Evolutionary conservation across 2,329 filamentous ascomycete genomes (phyloP), one percentile per base, ranked within the genome.

Genomic region (Xylariales sp.): DNA sequence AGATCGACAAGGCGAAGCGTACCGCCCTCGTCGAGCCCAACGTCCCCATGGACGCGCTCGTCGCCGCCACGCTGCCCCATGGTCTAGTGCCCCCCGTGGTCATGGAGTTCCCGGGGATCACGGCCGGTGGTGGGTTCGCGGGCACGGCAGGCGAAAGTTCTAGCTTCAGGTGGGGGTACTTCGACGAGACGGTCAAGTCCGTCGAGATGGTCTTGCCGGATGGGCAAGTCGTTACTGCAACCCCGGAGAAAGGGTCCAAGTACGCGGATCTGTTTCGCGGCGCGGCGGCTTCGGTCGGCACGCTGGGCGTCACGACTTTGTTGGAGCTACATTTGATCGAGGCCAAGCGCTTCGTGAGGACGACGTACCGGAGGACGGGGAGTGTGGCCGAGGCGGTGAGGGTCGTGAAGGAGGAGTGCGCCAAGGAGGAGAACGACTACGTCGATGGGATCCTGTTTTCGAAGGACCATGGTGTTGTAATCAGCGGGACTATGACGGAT

Each of bases 51-150:
- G 84, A 88, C 61, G 64, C 69, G 0, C 73, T 88, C 14, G 81
- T 86, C 38, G 77, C 81, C 54, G 67, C 70, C 19, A 86, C 82
- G 1, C 66, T 88, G 29, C 66, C 66, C n/a, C 68, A 84, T 54
- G 79, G 78, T 19, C 70, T 87, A 3, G 71, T 87, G 3, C 83
- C 84, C 0, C 82, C 81, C 2, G 79, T 88, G 3, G 82, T 87
- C 18, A 86, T 85, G 79, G 84, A 87, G 59, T 88, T 87, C 51
- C 83, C 82, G 0, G 84, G 83, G 24, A 88, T 88, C 60, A 88
- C 84, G 0, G 80, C 78, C 2, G 84, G 84, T 18, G 84, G 84
- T 28, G 83, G 82, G 4, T 87, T 78, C 58, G 79, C 82, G 1
- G 84, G 84, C 8, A 86, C 82, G 0, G 78, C 81, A 0, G 84